These are phyloP conservation scores for Mentha longifolia DNA, from an alignment of 257 asterid genomes.

Conservation along the genomic window DNA sequence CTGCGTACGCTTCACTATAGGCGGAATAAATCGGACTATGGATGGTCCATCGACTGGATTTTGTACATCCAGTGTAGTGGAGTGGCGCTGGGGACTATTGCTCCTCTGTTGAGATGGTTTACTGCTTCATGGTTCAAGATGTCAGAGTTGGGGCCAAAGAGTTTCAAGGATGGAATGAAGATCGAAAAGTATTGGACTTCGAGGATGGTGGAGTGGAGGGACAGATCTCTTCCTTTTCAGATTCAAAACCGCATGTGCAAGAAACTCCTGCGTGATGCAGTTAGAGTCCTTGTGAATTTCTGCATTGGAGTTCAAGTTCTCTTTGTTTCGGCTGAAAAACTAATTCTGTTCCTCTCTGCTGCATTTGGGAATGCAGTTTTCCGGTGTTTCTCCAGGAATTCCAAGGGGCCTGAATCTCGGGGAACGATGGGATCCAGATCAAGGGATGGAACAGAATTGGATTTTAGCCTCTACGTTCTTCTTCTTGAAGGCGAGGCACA, in stretches of 20 bases:
- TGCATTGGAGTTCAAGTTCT: slow-evolving; percentile 18
- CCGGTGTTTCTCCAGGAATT: background rate
- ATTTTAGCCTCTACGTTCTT: slow-evolving; percentile 28
- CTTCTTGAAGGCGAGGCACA: slow-evolving; percentile 34
- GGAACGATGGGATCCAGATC: too few species aligned
- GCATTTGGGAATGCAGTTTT: background rate
- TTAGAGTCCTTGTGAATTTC: slow-evolving; percentile 3
- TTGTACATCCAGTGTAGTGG: slow-evolving; percentile 23
- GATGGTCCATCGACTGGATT: slow-evolving; percentile 36
- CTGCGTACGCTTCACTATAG: background rate
- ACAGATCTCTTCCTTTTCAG: slow-evolving; percentile 26
- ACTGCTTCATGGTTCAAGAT: slow-evolving; percentile 7
- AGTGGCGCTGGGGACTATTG: slow-evolving; percentile 36
- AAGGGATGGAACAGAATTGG: background rate
- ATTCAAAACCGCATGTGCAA: slow-evolving; percentile 1
- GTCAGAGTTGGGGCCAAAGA: background rate
- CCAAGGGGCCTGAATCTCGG: background rate
- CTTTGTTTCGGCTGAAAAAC: slow-evolving; percentile 31
- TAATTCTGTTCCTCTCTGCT: slow-evolving; percentile 25
- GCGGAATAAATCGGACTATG: slow-evolving; percentile 12
- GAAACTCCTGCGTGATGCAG: slow-evolving; percentile 25
- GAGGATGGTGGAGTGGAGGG: slow-evolving; percentile 33
- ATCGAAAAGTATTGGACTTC: slow-evolving; percentile 38
- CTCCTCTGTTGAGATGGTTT: slow-evolving; percentile 35
- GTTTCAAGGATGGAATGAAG: slow-evolving; percentile 23